A percentile compares a stretch with the other conserved stretches of the same genome.
Evolutionary conservation across 805 yeast genomes (phyloP).

Genomic region (Yarrowia sp.): DNA sequence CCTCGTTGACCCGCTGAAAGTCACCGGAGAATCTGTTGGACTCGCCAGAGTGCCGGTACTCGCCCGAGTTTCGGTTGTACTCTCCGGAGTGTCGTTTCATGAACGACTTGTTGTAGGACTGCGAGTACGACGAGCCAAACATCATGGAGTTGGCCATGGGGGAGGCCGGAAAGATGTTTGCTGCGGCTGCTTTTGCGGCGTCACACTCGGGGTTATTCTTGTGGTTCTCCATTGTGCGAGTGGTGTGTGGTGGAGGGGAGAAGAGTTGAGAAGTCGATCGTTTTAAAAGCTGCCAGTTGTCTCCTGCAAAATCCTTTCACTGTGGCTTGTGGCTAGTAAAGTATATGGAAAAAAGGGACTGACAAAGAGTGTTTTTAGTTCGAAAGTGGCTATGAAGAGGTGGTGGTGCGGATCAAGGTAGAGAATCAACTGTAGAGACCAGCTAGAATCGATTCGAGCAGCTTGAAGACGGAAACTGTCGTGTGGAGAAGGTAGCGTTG

Average conservation of each 20-base stretch:
- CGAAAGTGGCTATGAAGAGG: conserved; percentile 5
- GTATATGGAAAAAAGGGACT: conserved; percentile 18
- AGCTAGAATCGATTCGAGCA: background rate
- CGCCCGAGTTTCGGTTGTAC: conserved; percentile 28
- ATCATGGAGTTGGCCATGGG: conserved; percentile 39
- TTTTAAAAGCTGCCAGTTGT: conserved; percentile 9
- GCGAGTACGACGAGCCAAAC: conserved; percentile 35
- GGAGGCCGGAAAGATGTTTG: conserved; percentile 27
- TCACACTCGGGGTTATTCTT: conserved; percentile 3
- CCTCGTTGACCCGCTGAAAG: conserved; percentile 31
- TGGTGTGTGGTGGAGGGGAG: conserved; percentile 1
- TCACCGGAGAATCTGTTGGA: conserved; percentile 26
- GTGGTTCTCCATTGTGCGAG: conserved; percentile 16
- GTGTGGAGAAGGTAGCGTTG: conserved; percentile 16
- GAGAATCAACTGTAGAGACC: background rate
- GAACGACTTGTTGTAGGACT: conserved; percentile 36
- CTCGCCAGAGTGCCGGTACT: conserved; percentile 22
- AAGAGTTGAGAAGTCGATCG: background rate
- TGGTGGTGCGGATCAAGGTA: background rate
- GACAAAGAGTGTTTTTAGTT: conserved; percentile 20
- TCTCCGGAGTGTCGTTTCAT: conserved; percentile 34
- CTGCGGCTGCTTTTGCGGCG: conserved; percentile 16
- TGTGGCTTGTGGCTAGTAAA: conserved; percentile 38
- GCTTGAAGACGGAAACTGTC: too few relatives aligned
- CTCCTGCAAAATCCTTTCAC: conserved; percentile 34